These are phyloP conservation scores for Annona squamosa DNA, from an alignment of 164 flowering plant species.

Conservation along the genomic window DNA sequence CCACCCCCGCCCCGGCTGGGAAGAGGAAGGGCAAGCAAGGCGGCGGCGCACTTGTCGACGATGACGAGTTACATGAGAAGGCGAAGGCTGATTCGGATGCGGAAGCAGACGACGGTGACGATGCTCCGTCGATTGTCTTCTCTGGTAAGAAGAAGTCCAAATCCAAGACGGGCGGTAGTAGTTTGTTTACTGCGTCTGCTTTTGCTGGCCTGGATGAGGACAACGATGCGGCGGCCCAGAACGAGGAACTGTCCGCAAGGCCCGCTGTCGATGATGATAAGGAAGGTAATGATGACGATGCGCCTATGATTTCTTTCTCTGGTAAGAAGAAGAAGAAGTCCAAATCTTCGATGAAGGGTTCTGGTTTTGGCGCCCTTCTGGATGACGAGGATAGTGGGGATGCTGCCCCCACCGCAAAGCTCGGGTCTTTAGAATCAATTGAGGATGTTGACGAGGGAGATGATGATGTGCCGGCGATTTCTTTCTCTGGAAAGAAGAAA, in stretches of 20 bases:
- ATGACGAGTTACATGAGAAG: slow-evolving; percentile 25
- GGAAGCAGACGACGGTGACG: slow-evolving; percentile 32
- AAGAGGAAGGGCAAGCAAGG: slow-evolving; percentile 62
- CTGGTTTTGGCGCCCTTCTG: slow-evolving; percentile 12
- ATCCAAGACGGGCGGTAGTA: slow-evolving; percentile 22
- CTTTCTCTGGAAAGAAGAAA: slow-evolving; percentile 46
- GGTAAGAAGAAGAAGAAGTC: slow-evolving; percentile 45
- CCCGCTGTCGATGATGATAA: not conserved
- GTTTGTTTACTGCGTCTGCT: slow-evolving; percentile 17
- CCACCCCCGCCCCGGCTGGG: slow-evolving; percentile 21
- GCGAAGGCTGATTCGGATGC: not conserved
- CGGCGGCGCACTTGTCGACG: not conserved
- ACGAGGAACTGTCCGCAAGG: slow-evolving; percentile 1
- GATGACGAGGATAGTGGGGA: slow-evolving; percentile 17
- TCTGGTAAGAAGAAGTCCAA: slow-evolving; percentile 40
- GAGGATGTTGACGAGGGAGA: slow-evolving; percentile 1
- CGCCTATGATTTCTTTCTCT: slow-evolving; percentile 23
- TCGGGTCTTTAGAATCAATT: not conserved
- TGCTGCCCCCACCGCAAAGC: not conserved
- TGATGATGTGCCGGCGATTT: slow-evolving; percentile 25
- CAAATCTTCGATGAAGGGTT: not conserved
- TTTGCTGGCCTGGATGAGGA: slow-evolving; percentile 24
- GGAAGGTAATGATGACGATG: not conserved
- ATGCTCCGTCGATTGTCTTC: slow-evolving; percentile 22
- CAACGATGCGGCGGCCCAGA: slow-evolving; percentile 1